Evolutionary conservation across 2,329 filamentous ascomycete species (phyloP).

Genomic region (Atkinsonella texensis): DNA sequence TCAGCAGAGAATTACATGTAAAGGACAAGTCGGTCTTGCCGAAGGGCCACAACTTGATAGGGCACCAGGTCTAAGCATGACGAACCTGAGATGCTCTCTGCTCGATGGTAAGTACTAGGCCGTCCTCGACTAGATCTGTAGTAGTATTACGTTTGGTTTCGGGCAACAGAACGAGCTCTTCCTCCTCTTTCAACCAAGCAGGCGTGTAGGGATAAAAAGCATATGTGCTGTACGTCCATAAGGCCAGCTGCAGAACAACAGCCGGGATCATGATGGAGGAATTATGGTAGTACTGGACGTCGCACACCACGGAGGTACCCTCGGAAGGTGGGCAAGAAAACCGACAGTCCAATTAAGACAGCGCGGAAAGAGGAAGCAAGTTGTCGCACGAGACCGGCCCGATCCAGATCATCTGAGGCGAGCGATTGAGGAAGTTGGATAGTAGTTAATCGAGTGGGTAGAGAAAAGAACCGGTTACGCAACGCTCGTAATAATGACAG

Average conservation of each 20-base stretch:
- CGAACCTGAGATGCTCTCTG: slow-evolving; percentile 18
- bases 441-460: background rate
- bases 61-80: background rate
- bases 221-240: slow-evolving; percentile 32
- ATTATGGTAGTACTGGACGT: slow-evolving; percentile 1
- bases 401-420: background rate
- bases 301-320: slow-evolving; percentile 2
- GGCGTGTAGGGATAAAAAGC: slow-evolving; percentile 38
- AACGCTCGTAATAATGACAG: background rate
- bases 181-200: slow-evolving; percentile 20
- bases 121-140: slow-evolving; percentile 7
- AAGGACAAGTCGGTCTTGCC: slow-evolving; percentile 14
- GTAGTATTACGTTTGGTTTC: slow-evolving; percentile 15
- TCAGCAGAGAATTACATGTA: background rate
- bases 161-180: slow-evolving; percentile 9
- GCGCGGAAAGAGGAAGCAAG: background rate
- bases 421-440: background rate
- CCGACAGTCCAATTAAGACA: background rate
- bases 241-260: slow-evolving; percentile 30
- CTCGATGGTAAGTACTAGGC: slow-evolving; percentile 29
- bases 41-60: too few species aligned
- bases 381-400: slow-evolving; percentile 3
- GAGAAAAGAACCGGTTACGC: background rate
- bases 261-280: slow-evolving; percentile 28
- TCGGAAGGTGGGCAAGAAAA: background rate